These are phyloP conservation scores for Dactylellina parvicollis DNA, from an alignment of 2,329 filamentous ascomycete species.

Conservation along the genomic window DNA sequence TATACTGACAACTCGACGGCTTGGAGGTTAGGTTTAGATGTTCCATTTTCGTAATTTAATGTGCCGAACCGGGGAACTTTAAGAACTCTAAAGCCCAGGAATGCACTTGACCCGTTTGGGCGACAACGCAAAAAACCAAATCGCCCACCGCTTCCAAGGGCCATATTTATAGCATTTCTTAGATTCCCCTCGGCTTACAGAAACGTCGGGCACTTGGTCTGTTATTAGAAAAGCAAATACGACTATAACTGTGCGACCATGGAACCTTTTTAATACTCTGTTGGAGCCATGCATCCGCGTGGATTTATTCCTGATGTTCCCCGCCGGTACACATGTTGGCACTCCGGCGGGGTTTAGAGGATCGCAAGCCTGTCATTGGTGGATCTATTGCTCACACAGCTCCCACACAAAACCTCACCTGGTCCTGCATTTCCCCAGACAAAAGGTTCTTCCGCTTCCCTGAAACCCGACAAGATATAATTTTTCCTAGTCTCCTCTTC, in stretches of 20 bases:
- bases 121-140: no score
- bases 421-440: slow-evolving; percentile 9
- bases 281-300: neutral
- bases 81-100: slow-evolving; percentile 20
- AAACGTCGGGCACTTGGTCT: neutral
- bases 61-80: slow-evolving; percentile 18
- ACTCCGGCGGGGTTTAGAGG: neutral
- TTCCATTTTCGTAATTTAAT: slow-evolving; percentile 4
- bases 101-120: neutral
- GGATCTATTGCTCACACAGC: slow-evolving; percentile 34
- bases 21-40: slow-evolving; percentile 6
- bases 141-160: no score
- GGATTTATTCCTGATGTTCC: slow-evolving; percentile 10
- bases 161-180: neutral
- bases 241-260: slow-evolving; percentile 42
- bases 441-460: slow-evolving; percentile 43
- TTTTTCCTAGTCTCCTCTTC: slow-evolving; percentile 44
- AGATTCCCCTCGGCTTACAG: neutral
- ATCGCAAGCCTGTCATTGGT: slow-evolving; percentile 35
- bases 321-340: neutral
- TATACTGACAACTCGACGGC: slow-evolving; percentile 6
- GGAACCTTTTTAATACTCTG: slow-evolving; percentile 38
- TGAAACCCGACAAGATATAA: slow-evolving; percentile 39
- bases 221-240: slow-evolving; percentile 49
- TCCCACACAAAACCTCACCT: slow-evolving; percentile 22